These are phyloP conservation scores for Sonneratia caseolaris DNA, from an alignment of 345 rosid genomes.

Conservation along the genomic window DNA sequence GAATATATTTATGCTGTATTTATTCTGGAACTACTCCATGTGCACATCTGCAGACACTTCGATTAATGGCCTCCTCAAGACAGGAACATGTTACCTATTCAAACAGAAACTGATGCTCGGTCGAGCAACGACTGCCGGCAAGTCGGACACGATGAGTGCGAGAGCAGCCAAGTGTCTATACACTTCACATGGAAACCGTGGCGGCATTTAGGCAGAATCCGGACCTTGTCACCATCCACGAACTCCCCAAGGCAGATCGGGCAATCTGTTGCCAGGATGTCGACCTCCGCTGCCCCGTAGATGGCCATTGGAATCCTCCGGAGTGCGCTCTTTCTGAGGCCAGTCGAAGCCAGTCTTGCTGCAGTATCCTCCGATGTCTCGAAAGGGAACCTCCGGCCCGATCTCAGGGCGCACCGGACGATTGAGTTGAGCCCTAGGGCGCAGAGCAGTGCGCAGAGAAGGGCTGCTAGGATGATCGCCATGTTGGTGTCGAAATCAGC, in stretches of 20 bases:
- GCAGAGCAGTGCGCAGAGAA: slow-evolving; percentile 50
- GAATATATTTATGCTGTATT: too few species aligned
- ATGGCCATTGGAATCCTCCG: slow-evolving; percentile 48
- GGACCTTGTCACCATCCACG: slow-evolving; percentile 50
- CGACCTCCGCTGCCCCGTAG: slow-evolving; percentile 27
- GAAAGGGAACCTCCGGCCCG: slow-evolving; percentile 38
- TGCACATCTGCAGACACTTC: too few species aligned
- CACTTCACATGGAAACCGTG: slow-evolving; percentile 70
- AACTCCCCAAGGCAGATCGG: slow-evolving; percentile 68
- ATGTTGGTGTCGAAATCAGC: slow-evolving; percentile 64
- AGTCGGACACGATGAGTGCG: slow-evolving; percentile 61
- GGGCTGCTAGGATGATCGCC: slow-evolving; percentile 67
- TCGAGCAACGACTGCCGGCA: slow-evolving; percentile 42
- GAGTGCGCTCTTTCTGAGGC: slow-evolving; percentile 44
- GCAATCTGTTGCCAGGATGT: slow-evolving; percentile 52
- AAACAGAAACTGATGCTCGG: neutral
- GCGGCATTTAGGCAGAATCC: slow-evolving; percentile 57
- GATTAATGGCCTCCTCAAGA: too few species aligned
- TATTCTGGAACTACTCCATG: too few species aligned
- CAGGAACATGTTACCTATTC: neutral
- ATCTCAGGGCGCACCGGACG: slow-evolving; percentile 49
- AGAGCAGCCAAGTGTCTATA: slow-evolving; percentile 54
- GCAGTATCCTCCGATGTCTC: slow-evolving; percentile 28
- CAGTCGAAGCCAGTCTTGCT: slow-evolving; percentile 28
- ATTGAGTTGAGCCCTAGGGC: slow-evolving; percentile 57